These are phyloP conservation scores for Saturnispora hagleri DNA, from an alignment of 805 yeast species.

Conservation along the genomic window DNA sequence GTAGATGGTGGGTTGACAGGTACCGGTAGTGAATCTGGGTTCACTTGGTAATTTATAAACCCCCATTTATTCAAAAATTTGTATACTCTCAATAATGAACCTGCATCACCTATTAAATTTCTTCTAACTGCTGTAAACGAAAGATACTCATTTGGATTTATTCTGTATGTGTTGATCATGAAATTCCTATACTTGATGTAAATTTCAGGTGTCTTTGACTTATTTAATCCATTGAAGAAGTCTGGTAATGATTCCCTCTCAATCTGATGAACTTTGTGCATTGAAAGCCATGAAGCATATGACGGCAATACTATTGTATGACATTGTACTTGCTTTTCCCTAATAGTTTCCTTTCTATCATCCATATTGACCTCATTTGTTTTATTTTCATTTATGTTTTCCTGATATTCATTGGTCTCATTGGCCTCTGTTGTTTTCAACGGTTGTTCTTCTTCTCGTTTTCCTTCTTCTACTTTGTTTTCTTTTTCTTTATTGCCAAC, in stretches of 20 bases:
- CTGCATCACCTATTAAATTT: slow-evolving; percentile 85
- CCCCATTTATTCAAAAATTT: slow-evolving; percentile 88
- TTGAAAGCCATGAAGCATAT: slow-evolving; percentile 77
- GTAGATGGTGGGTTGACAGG: slow-evolving; percentile 64
- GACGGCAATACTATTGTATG: slow-evolving; percentile 84
- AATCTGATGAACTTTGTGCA: slow-evolving; percentile 61
- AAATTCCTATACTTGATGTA: slow-evolving; percentile 80
- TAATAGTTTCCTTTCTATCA: background rate
- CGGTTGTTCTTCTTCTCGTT: background rate
- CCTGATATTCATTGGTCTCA: background rate
- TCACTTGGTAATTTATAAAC: slow-evolving; percentile 83
- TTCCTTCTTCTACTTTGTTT: background rate
- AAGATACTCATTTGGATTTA: slow-evolving; percentile 83
- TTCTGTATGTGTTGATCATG: slow-evolving; percentile 77
- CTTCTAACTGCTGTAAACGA: slow-evolving; percentile 89
- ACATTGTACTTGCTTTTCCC: slow-evolving; percentile 41
- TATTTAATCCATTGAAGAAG: slow-evolving; percentile 53
- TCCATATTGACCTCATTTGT: background rate
- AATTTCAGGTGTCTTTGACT: slow-evolving; percentile 73
- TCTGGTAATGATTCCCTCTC: slow-evolving; percentile 84
- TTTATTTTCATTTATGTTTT: background rate
- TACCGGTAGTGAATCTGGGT: slow-evolving; percentile 63
- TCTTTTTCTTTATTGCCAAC: background rate
- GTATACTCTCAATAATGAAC: slow-evolving; percentile 77
- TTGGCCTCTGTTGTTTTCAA: background rate